Evolutionary conservation across 805 yeast species (phyloP).

Genomic region (Blastobotrys mokoenaii): DNA sequence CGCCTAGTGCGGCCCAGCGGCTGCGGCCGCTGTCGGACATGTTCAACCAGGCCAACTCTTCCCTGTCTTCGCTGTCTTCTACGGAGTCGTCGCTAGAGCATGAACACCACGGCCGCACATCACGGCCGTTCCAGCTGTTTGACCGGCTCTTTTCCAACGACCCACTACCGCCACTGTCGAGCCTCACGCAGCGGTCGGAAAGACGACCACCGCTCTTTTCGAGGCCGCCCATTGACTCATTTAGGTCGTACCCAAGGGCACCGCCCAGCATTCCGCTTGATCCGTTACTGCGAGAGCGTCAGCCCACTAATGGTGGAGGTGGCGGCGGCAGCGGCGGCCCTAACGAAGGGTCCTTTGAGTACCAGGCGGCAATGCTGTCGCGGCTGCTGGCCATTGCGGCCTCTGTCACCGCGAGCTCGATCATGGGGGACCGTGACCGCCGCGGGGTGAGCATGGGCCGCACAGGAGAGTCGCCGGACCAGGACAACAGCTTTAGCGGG

Average conservation of each 20-base stretch:
- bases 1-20: not conserved
- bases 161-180: not conserved
- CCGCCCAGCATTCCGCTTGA: not conserved
- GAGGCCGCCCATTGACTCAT: not conserved
- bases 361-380: constrained; percentile 36
- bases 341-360: constrained; percentile 15
- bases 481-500: constrained; percentile 37
- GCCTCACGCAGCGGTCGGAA: not conserved
- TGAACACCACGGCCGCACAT: no score
- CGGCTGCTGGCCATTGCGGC: constrained; percentile 39
- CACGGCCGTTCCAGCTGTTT: no score
- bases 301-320: no score
- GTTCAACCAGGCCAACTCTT: not conserved
- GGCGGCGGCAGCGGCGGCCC: not conserved
- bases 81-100: no score
- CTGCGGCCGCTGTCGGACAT: not conserved
- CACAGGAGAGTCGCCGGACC: constrained; percentile 11
- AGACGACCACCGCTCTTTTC: not conserved
- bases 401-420: constrained; percentile 34
- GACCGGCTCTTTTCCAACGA: no score
- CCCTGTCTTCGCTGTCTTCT: not conserved
- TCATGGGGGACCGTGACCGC: constrained; percentile 25
- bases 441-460: no score
- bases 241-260: not conserved
- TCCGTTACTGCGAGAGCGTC: not conserved